These are phyloP conservation scores for Oryza australiensis DNA, from an alignment of 176 grass and related monocot genomes.

Conservation along the genomic window DNA sequence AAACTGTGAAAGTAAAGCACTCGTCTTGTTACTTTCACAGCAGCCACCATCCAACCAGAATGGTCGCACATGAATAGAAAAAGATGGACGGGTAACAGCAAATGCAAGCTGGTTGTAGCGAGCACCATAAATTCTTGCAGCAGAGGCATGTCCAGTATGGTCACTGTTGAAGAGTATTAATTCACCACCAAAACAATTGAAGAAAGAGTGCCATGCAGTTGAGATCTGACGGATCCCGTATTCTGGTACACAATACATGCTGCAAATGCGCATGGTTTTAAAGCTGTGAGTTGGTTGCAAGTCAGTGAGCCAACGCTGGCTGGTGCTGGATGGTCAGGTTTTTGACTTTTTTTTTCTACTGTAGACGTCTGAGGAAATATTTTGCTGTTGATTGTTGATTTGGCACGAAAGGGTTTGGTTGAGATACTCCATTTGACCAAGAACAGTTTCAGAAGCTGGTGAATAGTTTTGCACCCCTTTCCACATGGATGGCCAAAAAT, in stretches of 20 bases:
- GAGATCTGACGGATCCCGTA: conserved; percentile 25
- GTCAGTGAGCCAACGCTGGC: not conserved
- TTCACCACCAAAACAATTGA: not conserved
- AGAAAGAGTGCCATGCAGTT: not conserved
- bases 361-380: not conserved
- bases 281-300: not conserved
- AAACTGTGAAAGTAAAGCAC: not conserved
- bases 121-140: conserved; percentile 41
- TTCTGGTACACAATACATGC: not conserved
- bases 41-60: conserved; percentile 23
- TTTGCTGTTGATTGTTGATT: not conserved
- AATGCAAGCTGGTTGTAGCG: not conserved
- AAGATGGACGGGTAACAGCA: conserved; percentile 13
- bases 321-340: not conserved
- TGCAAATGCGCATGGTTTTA: not conserved
- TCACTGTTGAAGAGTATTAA: not conserved
- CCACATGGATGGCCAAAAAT: not conserved
- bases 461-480: not conserved
- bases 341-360: too few species aligned
- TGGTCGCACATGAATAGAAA: conserved; percentile 30
- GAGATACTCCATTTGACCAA: not conserved
- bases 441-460: not conserved
- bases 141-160: not conserved
- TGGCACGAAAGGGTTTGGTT: not conserved
- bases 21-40: not conserved